These are phyloP conservation scores for Colletotrichum acutatum DNA, from an alignment of 2,329 filamentous ascomycete genomes.

Conservation along the genomic window DNA sequence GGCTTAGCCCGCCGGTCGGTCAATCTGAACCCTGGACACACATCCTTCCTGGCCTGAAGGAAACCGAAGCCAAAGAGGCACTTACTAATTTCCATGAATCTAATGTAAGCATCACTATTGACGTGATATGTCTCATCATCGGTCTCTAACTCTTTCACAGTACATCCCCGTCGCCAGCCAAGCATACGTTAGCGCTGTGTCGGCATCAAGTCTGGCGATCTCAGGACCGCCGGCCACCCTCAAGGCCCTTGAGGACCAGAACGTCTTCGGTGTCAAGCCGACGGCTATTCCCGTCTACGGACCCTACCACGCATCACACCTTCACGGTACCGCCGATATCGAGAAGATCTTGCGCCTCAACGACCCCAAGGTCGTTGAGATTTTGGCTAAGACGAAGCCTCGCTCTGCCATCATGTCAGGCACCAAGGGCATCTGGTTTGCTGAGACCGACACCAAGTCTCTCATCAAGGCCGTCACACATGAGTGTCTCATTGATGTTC, in stretches of 20 bases:
- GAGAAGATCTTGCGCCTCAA: slow-evolving; percentile 57
- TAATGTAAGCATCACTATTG: slow-evolving; percentile 51
- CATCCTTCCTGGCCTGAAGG: slow-evolving; percentile 67
- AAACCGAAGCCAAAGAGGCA: slow-evolving; percentile 60
- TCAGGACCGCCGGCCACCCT: slow-evolving; percentile 65
- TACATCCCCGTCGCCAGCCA: slow-evolving; percentile 55
- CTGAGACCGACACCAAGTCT: slow-evolving; percentile 50
- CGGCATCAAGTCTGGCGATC: slow-evolving; percentile 59
- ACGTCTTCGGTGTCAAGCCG: slow-evolving; percentile 53
- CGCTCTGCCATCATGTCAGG: slow-evolving; percentile 63
- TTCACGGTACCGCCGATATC: slow-evolving; percentile 58
- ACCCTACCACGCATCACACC: slow-evolving; percentile 66
- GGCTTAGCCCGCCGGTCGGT: slow-evolving; percentile 51
- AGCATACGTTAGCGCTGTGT: slow-evolving; percentile 65
- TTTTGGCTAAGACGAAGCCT: slow-evolving; percentile 55
- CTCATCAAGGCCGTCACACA: slow-evolving; percentile 56
- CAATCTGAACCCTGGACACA: slow-evolving; percentile 73
- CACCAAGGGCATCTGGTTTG: slow-evolving; percentile 56
- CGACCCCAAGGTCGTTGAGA: slow-evolving; percentile 49
- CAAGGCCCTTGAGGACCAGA: slow-evolving; percentile 52
- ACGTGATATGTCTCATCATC: slow-evolving; percentile 25
- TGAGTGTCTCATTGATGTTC: slow-evolving; percentile 62
- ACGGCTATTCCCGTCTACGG: slow-evolving; percentile 65
- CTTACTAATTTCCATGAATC: slow-evolving; percentile 68
- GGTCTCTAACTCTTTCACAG: slow-evolving; percentile 40